Evolutionary conservation across 2,329 filamentous ascomycete genomes (phyloP).

Genomic region (Amesomyces nigricolor): DNA sequence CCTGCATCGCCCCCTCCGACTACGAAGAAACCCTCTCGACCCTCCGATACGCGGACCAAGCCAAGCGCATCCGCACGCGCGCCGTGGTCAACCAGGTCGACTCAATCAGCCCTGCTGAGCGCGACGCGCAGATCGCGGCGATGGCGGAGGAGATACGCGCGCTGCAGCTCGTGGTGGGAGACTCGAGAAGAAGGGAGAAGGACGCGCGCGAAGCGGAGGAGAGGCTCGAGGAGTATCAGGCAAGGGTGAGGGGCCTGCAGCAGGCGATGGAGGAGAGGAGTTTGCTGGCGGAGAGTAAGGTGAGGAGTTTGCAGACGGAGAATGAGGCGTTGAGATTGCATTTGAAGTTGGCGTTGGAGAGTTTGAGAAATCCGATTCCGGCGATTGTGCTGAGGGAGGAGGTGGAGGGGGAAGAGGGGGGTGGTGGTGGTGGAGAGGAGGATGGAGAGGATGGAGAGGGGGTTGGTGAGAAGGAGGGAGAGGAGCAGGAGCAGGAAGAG

Average conservation of each 20-base stretch:
- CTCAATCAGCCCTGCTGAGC: constrained; percentile 82
- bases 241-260: constrained; percentile 83
- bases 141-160: constrained; percentile 93
- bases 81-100: constrained; percentile 79
- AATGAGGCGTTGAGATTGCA: constrained; percentile 87
- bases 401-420: constrained; percentile 29
- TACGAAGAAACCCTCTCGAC: constrained; percentile 97
- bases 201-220: constrained; percentile 74
- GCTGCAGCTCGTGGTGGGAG: constrained; percentile 70
- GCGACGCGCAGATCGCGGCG: constrained; percentile 86
- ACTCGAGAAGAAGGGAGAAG: constrained; percentile 63
- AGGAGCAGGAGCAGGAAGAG: constrained; percentile 41
- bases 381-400: constrained; percentile 12
- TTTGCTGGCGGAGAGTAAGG: constrained; percentile 88
- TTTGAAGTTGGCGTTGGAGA: constrained; percentile 77
- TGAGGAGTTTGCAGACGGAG: constrained; percentile 80
- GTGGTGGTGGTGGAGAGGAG: constrained; percentile 20
- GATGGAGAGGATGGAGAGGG: constrained; percentile 27
- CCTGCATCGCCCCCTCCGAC: constrained; percentile 89
- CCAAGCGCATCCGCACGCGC: constrained; percentile 91
- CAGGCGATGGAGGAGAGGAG: constrained; percentile 92
- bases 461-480: constrained; percentile 27
- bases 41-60: constrained; percentile 93
- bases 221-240: constrained; percentile 89
- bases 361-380: constrained; percentile 87